Conservation (phyloP, 208 protist genomes). For the Leishmania amazonensis region DNA sequence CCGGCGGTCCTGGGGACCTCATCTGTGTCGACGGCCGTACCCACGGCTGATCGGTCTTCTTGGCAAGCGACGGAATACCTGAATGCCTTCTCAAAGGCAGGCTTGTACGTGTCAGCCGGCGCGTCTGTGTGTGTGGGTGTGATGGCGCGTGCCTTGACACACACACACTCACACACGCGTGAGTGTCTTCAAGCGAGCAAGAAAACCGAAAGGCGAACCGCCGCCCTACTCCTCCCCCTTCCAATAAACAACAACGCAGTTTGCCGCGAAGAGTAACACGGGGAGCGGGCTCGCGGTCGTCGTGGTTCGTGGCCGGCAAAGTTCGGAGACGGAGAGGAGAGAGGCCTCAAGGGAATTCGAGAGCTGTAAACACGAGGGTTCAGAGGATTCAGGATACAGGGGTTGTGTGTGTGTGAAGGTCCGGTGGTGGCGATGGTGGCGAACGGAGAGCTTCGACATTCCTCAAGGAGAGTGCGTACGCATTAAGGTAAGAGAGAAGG, state of each 20-base stretch:
- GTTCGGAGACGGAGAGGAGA: neutral
- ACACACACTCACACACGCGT: neutral
- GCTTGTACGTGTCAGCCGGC: neutral
- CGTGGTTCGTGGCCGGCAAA: neutral
- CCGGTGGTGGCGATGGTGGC: neutral
- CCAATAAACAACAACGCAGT: neutral
- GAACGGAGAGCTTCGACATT: neutral
- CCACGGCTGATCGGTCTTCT: neutral
- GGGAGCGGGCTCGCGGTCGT: no score
- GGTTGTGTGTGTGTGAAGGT: neutral
- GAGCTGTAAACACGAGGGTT: neutral
- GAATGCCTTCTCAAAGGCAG: neutral
- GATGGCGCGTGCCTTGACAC: neutral
- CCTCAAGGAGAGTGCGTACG: neutral
- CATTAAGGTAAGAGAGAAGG: neutral
- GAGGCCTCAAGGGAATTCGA: neutral
- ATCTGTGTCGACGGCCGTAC: neutral
- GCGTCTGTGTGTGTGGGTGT: no score
- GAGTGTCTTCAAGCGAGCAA: neutral
- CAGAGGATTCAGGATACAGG: neutral
- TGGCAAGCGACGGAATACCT: neutral
- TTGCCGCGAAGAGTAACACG: no score
- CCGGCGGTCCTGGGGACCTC: no score
- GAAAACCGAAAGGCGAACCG: slow-evolving; percentile 2
- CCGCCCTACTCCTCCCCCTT: neutral